Base-by-base conservation (phyloP, 495 filamentous ascomycete species). In the Daldinia caldariorum region DNA sequence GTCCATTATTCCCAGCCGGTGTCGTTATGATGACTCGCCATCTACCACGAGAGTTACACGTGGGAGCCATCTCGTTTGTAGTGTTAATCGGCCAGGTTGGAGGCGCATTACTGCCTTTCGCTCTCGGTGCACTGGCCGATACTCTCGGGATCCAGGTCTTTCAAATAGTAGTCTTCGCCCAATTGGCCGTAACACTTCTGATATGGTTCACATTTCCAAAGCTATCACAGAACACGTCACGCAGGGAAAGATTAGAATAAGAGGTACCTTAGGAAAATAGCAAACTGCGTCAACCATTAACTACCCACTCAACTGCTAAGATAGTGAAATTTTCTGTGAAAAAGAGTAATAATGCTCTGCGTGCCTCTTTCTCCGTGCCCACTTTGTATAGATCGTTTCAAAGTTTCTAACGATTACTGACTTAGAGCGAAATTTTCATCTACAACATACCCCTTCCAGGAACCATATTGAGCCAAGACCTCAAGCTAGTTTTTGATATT, bases 91-190 rank as follows among this genome's bases (percentile, higher is more conserved):
- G 91, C 7, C 87, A 89, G 14, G 80, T 81, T 18, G 91, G 91
- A 0, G 90, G 89, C 12, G 89, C 89, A 0, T 76, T 90, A 12
- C 83, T 93, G 29, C 91, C 91, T 2, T 93, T 92, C 67, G 88
- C 82, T 0, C 89, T 93, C 4, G 90, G 90, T 1, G 90, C 89
- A 3, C 86, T 92, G 74, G 90, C 89, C 20, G 87, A 92, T 72
- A 82, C 82, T n/a, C 86, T 83, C 63, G 90, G 90, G 13, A 89
- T 92, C 14, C 77, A 85, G 73, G 88, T 90, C 16, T 72, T 91
- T 61, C 89, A 90, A 76, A 88, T 88, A 32, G 85, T 92, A 67
- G 82, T 88, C 38, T 79, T 92, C 69, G 87, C 80, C 31, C 70
- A 90, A 61, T 78, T 90, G 6, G 85, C 76, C 5, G 74, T 79